These are phyloP conservation scores for Gelatoporia subvermispora DNA, from an alignment of 768 basidiomycete genomes.

Conservation along the genomic window DNA sequence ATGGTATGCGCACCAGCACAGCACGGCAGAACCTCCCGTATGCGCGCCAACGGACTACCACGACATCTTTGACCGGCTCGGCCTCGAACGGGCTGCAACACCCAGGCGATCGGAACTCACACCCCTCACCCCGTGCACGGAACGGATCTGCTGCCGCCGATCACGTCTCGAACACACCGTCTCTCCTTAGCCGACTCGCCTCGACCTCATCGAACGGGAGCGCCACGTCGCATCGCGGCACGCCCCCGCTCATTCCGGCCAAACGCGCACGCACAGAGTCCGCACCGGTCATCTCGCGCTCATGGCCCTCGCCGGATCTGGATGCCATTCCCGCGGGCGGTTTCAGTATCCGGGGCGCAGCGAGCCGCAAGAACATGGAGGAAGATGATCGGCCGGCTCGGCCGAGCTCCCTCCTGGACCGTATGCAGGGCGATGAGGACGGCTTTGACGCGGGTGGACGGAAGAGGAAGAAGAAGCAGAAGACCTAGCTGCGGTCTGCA, in stretches of 20 bases:
- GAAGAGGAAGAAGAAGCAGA: constrained; percentile 11
- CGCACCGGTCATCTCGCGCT: background rate
- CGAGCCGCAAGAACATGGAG: constrained; percentile 18
- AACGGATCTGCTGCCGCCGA: constrained; percentile 1
- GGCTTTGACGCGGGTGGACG: constrained; percentile 5
- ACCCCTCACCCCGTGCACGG: constrained; percentile 1
- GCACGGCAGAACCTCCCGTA: constrained; percentile 1
- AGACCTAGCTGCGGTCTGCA: constrained; percentile 4
- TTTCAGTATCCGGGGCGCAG: constrained; percentile 53
- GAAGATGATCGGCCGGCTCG: background rate
- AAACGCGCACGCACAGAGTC: constrained; percentile 15
- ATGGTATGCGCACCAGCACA: background rate
- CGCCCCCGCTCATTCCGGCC: constrained; percentile 13
- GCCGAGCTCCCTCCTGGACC: constrained; percentile 9
- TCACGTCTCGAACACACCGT: constrained; percentile 9
- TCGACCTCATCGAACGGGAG: constrained; percentile 4
- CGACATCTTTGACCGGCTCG: background rate
- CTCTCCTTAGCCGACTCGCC: constrained; percentile 21
- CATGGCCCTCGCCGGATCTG: constrained; percentile 14
- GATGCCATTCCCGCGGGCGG: constrained; percentile 36
- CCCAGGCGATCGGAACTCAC: background rate
- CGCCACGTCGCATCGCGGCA: constrained; percentile 2
- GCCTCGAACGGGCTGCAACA: background rate
- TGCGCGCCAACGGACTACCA: background rate
- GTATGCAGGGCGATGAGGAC: constrained; percentile 6